phyloP scores from a whole-genome alignment of 306 rosid species.

The Cyclanthera cordifolia region DNA sequence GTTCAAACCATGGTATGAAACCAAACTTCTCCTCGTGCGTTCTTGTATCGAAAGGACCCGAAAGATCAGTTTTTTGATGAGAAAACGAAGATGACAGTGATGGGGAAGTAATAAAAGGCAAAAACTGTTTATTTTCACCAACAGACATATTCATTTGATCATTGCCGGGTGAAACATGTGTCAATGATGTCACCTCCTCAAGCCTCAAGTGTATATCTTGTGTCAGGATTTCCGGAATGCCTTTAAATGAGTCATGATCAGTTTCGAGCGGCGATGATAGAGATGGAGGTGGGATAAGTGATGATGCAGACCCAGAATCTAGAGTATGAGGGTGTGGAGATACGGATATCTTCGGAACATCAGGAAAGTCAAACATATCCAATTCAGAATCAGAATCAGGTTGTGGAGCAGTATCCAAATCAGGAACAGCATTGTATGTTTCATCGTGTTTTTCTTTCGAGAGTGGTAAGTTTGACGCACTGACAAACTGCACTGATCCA shows the following conservation, averaged over 20 bases:
- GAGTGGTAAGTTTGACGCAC: conserved; percentile 52
- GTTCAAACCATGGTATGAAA: neutral
- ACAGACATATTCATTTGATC: conserved; percentile 31
- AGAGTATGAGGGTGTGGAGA: conserved; percentile 25
- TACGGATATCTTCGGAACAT: conserved; percentile 50
- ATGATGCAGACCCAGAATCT: conserved; percentile 40
- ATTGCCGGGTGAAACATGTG: conserved; percentile 25
- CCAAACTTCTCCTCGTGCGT: neutral
- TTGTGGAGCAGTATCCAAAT: conserved; percentile 31
- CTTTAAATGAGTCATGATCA: conserved; percentile 27
- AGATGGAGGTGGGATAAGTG: conserved; percentile 24
- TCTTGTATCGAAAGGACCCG: conserved; percentile 28
- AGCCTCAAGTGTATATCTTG: conserved; percentile 20
- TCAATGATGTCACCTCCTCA: conserved; percentile 23
- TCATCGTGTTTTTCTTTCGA: conserved; percentile 62
- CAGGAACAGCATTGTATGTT: conserved; percentile 20
- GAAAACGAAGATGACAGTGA: conserved; percentile 35
- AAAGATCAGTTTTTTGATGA: conserved; percentile 25
- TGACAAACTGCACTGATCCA: conserved; percentile 49
- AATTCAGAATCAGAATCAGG: conserved; percentile 61
- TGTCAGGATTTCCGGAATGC: conserved; percentile 17
- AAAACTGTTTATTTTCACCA: conserved; percentile 56
- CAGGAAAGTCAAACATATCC: conserved; percentile 62
- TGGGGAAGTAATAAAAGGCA: conserved; percentile 75
- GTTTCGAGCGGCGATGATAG: conserved; percentile 22